These are phyloP conservation scores for Lichtheimia hyalospora DNA, from an alignment of 371 early-diverging fungal species.

Conservation along the genomic window DNA sequence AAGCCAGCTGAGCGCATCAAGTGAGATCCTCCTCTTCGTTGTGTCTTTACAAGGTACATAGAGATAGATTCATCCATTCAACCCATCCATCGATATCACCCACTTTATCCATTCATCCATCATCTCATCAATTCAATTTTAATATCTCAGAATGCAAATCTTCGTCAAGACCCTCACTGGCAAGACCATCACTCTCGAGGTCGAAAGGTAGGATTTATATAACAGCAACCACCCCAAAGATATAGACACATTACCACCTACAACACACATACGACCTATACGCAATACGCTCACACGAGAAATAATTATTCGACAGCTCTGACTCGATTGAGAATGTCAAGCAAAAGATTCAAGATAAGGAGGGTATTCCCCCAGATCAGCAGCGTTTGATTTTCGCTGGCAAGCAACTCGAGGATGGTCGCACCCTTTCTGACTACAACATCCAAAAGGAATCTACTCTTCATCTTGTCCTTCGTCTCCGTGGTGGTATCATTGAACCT, in stretches of 20 bases:
- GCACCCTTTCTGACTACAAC: constrained; percentile 87
- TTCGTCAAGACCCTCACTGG: constrained; percentile 91
- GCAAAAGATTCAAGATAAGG: constrained; percentile 98
- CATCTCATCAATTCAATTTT: not conserved
- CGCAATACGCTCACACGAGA: not conserved
- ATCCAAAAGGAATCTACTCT: constrained; percentile 98
- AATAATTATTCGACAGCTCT: constrained; percentile 34
- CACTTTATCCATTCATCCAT: constrained; percentile 14
- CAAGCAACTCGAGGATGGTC: constrained; percentile 99
- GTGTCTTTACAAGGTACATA: constrained; percentile 4
- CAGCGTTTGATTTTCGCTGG: constrained; percentile 99
- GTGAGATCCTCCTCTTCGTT: constrained; percentile 9
- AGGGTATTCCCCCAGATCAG: constrained; percentile 99
- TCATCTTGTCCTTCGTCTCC: constrained; percentile 97
- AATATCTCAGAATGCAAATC: constrained; percentile 62
- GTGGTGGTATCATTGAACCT: constrained; percentile 97
- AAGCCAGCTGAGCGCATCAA: not conserved
- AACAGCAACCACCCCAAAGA: constrained; percentile 27
- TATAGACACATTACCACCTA: no score
- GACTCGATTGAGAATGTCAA: constrained; percentile 77
- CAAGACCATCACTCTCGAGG: constrained; percentile 96
- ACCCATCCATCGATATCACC: constrained; percentile 13
- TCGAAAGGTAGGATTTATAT: constrained; percentile 60
- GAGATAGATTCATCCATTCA: constrained; percentile 6
- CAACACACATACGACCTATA: not conserved